phyloP scores from a whole-genome alignment of 352 stramenopile genomes.

The Hyaloperonospora brassicae region DNA sequence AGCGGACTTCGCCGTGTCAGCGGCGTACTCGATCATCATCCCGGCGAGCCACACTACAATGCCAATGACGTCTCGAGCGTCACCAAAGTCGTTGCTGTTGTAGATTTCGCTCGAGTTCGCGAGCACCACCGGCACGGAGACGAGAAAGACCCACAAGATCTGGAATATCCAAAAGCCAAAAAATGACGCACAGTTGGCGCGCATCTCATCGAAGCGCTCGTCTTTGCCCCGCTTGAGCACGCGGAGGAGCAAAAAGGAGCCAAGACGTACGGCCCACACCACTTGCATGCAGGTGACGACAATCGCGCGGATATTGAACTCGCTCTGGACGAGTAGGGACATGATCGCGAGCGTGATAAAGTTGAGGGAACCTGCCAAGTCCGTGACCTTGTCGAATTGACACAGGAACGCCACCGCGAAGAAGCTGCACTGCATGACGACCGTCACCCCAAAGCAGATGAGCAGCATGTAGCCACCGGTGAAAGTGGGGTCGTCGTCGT shows the following conservation, averaged over 20 bases:
- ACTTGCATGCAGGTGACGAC: conserved; percentile 41
- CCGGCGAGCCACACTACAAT: conserved; percentile 49
- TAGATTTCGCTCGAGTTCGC: conserved; percentile 38
- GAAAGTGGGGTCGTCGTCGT: conserved; percentile 22
- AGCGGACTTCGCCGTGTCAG: conserved; percentile 49
- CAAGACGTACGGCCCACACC: conserved; percentile 57
- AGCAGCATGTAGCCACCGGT: conserved; percentile 35
- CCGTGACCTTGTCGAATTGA: conserved; percentile 63
- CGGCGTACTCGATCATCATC: conserved; percentile 45
- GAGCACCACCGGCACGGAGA: conserved; percentile 59
- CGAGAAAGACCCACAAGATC: conserved; percentile 74
- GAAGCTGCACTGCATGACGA: conserved; percentile 52
- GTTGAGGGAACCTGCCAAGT: conserved; percentile 54
- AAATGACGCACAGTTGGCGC: conserved; percentile 47
- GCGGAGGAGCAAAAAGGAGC: conserved; percentile 50
- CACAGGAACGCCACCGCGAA: conserved; percentile 49
- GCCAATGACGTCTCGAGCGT: conserved; percentile 33
- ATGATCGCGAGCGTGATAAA: conserved; percentile 48
- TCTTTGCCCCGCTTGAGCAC: conserved; percentile 68
- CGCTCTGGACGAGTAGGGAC: conserved; percentile 35
- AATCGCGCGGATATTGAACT: conserved; percentile 40
- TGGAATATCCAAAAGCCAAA: conserved; percentile 79
- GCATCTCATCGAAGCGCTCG: conserved; percentile 72
- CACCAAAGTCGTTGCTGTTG: conserved; percentile 25
- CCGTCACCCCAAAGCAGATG: conserved; percentile 39